Base-by-base conservation (phyloP, 495 filamentous ascomycete genomes). In the Penicillium longicatenatum region DNA sequence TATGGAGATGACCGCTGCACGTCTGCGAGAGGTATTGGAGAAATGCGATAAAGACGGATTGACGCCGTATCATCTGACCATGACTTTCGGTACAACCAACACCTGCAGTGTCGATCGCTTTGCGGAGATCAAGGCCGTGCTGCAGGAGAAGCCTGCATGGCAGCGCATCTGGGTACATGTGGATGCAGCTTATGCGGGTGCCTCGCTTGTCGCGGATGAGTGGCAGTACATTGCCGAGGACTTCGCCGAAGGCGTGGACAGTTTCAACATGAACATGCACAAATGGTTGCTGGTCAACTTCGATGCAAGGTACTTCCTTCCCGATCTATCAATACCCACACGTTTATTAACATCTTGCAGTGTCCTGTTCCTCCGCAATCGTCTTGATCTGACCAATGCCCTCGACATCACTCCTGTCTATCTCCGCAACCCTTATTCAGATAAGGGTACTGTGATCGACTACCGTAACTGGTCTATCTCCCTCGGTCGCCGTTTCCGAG, bases 391-490 rank as follows among this genome's bases (percentile, higher is more conserved):
- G 24, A 89, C 86, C 21, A 82, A 87, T 54, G 88, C 92, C 4
- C 83, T 97, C 29, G 87, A 85, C 65, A 88, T 97, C 70, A 90
- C 88, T 50, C 91, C 90, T 3, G 82, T 88, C 8, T 98, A 95
- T 74, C 83, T 95, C 9, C 81, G 84, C 57, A 97, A 96, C 72
- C 70, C 83, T 2, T 91, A 88, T 71, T 88, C 87, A 0, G 90
- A 92, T 56, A 82, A 81, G 44, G 93, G 93, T 1, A 81, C 92
- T 6, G 94, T 98, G 3, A 97, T 92, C 35, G 94, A 98, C 68
- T 98, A 98, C 74, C 85, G 94, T 22, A 95, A 98, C 80, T 98
- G 94, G 94, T 92, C 95, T 72, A 97, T 98, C 67, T 94, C 94
- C 11, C 84, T 98, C 0, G 94, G 94, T 12, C 82, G 94, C 7